A percentile compares a stretch with the other conserved stretches of the same genome.
phyloP scores from a whole-genome alignment of 2,329 filamentous ascomycete species.

The Pseudogymnoascus sp. region DNA sequence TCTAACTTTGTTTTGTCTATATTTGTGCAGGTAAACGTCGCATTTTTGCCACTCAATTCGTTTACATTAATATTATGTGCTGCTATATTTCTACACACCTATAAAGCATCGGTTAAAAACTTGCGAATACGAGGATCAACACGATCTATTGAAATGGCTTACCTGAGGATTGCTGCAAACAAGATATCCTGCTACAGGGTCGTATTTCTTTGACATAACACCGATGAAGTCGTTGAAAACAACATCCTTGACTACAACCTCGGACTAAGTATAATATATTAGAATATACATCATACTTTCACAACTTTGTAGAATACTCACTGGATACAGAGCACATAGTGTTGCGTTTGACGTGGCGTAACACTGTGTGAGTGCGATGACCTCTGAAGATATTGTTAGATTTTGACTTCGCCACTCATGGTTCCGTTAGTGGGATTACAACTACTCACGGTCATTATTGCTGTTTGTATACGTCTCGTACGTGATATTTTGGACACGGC shows the following conservation, averaged over 20 bases:
- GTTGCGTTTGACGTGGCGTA: slow-evolving; percentile 52
- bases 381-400: slow-evolving; percentile 6
- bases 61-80: slow-evolving; percentile 37
- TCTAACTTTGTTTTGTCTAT: slow-evolving; percentile 29
- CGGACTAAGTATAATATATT: slow-evolving; percentile 18
- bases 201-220: slow-evolving; percentile 37
- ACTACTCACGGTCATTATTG: slow-evolving; percentile 44
- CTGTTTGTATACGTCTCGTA: slow-evolving; percentile 49
- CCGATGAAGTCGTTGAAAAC: slow-evolving; percentile 47
- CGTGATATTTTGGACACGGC: slow-evolving; percentile 54
- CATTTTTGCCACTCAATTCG: slow-evolving; percentile 36
- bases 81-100: slow-evolving; percentile 36
- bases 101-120: neutral
- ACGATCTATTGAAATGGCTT: slow-evolving; percentile 26
- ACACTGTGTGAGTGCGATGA: slow-evolving; percentile 41
- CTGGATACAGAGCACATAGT: slow-evolving; percentile 49
- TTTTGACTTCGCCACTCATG: neutral
- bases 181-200: slow-evolving; percentile 38
- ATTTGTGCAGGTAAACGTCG: slow-evolving; percentile 39
- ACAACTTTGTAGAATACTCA: slow-evolving; percentile 44
- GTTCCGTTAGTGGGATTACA: neutral
- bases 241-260: slow-evolving; percentile 46
- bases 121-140: neutral
- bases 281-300: slow-evolving; percentile 36
- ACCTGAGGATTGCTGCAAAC: slow-evolving; percentile 41